Conservation (phyloP, 2,329 filamentous ascomycete species). For the Myrmaecium sp. region DNA sequence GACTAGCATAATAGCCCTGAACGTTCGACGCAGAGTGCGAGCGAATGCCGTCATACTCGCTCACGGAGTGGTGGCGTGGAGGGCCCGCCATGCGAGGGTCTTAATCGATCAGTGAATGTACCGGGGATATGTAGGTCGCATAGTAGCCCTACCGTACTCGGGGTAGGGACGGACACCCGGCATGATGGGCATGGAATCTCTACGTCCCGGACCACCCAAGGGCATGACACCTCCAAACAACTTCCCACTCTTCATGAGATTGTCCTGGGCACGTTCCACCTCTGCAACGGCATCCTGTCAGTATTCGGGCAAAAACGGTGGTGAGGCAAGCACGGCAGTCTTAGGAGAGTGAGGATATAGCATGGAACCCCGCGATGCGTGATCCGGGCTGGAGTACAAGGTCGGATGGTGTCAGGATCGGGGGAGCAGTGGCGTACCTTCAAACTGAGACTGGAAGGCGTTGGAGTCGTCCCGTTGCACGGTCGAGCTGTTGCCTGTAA, state of each 20-base stretch:
- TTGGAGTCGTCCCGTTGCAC: conserved; percentile 48
- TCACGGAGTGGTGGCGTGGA: conserved; percentile 67
- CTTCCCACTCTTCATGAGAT: conserved; percentile 92
- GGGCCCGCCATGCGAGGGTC: conserved; percentile 53
- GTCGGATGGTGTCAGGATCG: conserved; percentile 1
- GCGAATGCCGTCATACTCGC: conserved; percentile 65
- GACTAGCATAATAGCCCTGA: conserved; percentile 85
- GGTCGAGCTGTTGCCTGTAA: conserved; percentile 55
- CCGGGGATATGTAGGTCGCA: conserved; percentile 8
- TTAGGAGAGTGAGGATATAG: no score
- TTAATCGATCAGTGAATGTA: conserved; percentile 19
- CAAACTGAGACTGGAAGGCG: conserved; percentile 76
- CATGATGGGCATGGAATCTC: conserved; percentile 60
- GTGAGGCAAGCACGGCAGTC: no score
- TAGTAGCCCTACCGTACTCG: conserved; percentile 39
- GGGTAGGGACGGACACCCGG: conserved; percentile 38
- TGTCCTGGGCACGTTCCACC: conserved; percentile 90
- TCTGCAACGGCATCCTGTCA: conserved; percentile 35
- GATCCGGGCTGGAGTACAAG: conserved; percentile 11
- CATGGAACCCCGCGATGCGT: conserved; percentile 1
- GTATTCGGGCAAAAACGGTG: background rate
- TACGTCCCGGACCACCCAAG: conserved; percentile 43
- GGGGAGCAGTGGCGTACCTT: conserved; percentile 43
- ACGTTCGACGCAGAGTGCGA: conserved; percentile 61
- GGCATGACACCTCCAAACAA: conserved; percentile 43